phyloP scores from a whole-genome alignment of 495 filamentous ascomycete genomes.

The Lasiosphaeris hirsuta region DNA sequence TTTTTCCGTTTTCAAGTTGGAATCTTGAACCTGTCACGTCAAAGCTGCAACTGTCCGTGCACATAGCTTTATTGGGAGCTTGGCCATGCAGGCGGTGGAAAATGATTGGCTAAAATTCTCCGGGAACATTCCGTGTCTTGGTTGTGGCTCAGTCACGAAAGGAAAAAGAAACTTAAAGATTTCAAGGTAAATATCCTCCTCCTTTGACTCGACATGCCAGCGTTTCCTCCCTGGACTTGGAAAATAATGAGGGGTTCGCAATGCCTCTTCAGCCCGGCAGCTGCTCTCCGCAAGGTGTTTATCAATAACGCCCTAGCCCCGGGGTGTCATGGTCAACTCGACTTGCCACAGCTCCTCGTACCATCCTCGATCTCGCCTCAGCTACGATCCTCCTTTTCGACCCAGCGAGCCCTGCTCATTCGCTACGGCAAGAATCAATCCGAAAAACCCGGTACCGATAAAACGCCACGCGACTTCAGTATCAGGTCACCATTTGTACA shows the following conservation, averaged over 20 bases:
- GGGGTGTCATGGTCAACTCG: not conserved
- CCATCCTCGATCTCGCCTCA: constrained; percentile 5
- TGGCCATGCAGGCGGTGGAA: not conserved
- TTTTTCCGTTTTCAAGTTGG: too few species aligned
- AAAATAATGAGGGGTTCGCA: constrained; percentile 30
- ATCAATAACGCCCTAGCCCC: constrained; percentile 22
- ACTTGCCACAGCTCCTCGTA: constrained; percentile 18
- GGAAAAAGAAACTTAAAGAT: not conserved
- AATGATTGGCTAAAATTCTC: constrained; percentile 19
- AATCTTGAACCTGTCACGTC: too few species aligned
- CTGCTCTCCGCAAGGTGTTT: constrained; percentile 39
- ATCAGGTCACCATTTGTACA: constrained; percentile 53
- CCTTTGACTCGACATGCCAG: not conserved
- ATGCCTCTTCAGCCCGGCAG: constrained; percentile 39
- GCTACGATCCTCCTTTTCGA: constrained; percentile 1
- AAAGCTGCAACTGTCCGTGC: too few species aligned
- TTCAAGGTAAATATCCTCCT: not conserved
- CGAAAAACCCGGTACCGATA: not conserved
- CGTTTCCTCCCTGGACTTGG: not conserved
- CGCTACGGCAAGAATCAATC: not conserved
- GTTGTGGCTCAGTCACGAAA: too few species aligned
- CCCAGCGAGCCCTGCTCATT: not conserved
- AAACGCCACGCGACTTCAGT: constrained; percentile 45
- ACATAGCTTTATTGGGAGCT: too few species aligned
- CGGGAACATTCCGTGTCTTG: too few species aligned